phyloP scores from a whole-genome alignment of 441 rosid genomes.

The Capsella rubella region DNA sequence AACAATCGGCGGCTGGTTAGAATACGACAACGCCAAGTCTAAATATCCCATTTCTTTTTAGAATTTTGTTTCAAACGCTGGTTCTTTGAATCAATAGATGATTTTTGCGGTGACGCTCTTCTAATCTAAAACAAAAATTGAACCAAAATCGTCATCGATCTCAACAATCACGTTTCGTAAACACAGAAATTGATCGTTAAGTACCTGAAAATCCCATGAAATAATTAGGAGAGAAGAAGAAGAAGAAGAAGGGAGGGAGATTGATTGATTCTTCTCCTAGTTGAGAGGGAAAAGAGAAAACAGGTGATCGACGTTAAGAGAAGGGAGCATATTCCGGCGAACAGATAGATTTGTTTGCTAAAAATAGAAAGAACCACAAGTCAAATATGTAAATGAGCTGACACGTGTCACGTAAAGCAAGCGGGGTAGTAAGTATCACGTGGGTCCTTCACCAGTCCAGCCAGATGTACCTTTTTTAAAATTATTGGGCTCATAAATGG shows the following conservation, averaged over 20 bases:
- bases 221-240: conserved; percentile 15
- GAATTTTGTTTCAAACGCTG: conserved; percentile 29
- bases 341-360: conserved; percentile 25
- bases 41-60: conserved; percentile 68
- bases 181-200: not conserved
- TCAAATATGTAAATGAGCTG: not conserved
- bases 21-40: conserved; percentile 68
- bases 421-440: not conserved
- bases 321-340: conserved; percentile 40
- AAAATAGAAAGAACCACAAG: conserved; percentile 4
- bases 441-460: not conserved
- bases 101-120: not conserved
- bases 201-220: conserved; percentile 27
- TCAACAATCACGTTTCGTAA: not conserved
- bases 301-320: conserved; percentile 33
- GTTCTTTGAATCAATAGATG: conserved; percentile 3
- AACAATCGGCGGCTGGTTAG: conserved; percentile 62
- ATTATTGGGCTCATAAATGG: conserved; percentile 33
- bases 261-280: conserved; percentile 8
- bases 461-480: not conserved
- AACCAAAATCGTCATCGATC: not conserved
- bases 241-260: not conserved
- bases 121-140: conserved; percentile 11
- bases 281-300: conserved; percentile 1
- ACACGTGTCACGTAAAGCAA: conserved; percentile 18